Evolutionary conservation across 805 yeast genomes (phyloP).

Genomic region (Nakazawaea holstii): DNA sequence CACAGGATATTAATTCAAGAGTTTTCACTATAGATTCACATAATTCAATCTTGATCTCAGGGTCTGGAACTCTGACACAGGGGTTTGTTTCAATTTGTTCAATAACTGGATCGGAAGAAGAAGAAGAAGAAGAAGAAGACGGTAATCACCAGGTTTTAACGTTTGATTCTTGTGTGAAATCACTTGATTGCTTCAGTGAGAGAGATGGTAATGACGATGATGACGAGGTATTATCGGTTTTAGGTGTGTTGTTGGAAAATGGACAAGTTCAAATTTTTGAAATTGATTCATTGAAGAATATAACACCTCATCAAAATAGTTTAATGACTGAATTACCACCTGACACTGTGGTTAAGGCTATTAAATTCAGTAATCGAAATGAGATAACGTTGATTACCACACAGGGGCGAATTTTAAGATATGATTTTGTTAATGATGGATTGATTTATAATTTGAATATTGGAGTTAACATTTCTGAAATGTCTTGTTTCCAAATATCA

Average conservation of each 20-base stretch:
- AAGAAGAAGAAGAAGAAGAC: not conserved
- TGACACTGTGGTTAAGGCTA: not conserved
- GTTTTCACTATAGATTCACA: not conserved
- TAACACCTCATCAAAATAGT: not conserved
- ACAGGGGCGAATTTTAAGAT: not conserved
- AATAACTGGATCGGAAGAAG: too few species aligned
- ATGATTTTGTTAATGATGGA: not conserved
- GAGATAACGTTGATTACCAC: conserved; percentile 3
- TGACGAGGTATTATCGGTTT: not conserved
- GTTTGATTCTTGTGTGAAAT: not conserved
- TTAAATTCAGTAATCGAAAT: not conserved
- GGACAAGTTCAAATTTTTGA: not conserved
- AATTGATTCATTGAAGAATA: not conserved
- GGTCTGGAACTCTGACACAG: not conserved
- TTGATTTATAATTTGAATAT: conserved; percentile 1
- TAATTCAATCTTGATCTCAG: not conserved
- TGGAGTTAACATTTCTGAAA: not conserved
- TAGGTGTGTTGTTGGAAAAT: conserved; percentile 1
- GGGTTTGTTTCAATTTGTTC: not conserved
- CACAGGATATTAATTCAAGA: not conserved
- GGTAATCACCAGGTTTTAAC: not conserved
- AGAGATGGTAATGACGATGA: too few species aligned
- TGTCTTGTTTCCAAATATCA: not conserved
- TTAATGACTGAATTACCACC: conserved; percentile 1
- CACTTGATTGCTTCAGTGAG: not conserved